These are phyloP conservation scores for Trametes coccinea DNA, from an alignment of 768 basidiomycete species.

Conservation along the genomic window DNA sequence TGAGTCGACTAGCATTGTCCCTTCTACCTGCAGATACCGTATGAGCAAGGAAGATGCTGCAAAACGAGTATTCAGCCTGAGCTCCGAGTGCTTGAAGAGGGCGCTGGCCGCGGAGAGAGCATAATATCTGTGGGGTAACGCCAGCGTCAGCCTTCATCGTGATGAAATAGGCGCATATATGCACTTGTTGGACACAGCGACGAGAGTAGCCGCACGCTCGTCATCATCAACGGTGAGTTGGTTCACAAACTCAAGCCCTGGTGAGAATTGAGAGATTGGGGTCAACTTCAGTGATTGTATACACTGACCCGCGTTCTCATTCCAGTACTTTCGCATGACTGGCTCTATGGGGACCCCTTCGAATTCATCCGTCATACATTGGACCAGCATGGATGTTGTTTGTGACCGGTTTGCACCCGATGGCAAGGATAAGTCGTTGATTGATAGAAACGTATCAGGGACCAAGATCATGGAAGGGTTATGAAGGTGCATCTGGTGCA, in stretches of 20 bases:
- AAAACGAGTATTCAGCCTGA: slow-evolving; percentile 68
- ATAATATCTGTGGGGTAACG: slow-evolving; percentile 62
- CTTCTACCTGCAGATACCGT: slow-evolving; percentile 76
- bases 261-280: not conserved
- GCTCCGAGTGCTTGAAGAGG: slow-evolving; percentile 83
- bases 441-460: slow-evolving; percentile 77
- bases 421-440: slow-evolving; percentile 49
- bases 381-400: slow-evolving; percentile 64
- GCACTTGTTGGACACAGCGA: slow-evolving; percentile 79
- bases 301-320: slow-evolving; percentile 67
- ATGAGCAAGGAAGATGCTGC: slow-evolving; percentile 70
- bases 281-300: not conserved
- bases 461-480: slow-evolving; percentile 71
- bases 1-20: slow-evolving; percentile 92
- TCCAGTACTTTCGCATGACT: slow-evolving; percentile 82
- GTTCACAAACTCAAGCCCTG: slow-evolving; percentile 77
- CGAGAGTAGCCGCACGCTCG: slow-evolving; percentile 75
- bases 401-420: slow-evolving; percentile 45
- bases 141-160: not conserved
- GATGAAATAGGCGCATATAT: slow-evolving; percentile 35
- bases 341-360: slow-evolving; percentile 66
- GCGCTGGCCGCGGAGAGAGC: slow-evolving; percentile 85
- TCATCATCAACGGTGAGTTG: slow-evolving; percentile 81
- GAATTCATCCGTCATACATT: slow-evolving; percentile 75
- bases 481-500: slow-evolving; percentile 84